Evolutionary conservation across 2,329 filamentous ascomycete genomes (phyloP), one percentile per base, ranked within the genome.

Genomic region (Ciborinia camelliae): DNA sequence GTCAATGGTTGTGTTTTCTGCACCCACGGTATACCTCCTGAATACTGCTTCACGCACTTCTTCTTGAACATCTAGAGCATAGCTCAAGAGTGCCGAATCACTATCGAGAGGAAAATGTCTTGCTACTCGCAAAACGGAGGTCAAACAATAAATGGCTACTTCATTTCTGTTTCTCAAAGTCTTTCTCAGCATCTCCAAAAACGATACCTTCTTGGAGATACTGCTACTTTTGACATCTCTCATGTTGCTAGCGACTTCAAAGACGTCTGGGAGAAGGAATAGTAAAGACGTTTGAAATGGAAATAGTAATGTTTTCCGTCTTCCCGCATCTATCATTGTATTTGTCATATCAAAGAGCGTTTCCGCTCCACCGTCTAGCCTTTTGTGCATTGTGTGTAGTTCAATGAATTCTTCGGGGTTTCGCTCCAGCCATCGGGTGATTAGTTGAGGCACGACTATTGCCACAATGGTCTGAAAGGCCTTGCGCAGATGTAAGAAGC

Each of bases 301-400:
- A 69, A 83, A 87, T 26, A 89, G 77, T 39, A 84, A 76, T 4
- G 80, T 79, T 68, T 81, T 85, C 55, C 83, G 81, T 67, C 81
- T 81, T 45, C 79, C 80, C 63, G 81, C 84, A 72, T 89, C 86
- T 43, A 81, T 80, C 35, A 87, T 81, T 3, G 84, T 84, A 68
- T 86, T 82, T 6, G 85, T 82, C 84, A 90, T 89, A 70, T 90
- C 87, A 72, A 90, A 89, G 30, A 90, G 78, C 0, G 85, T 88
- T 72, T 90, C 87, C 6, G 85, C 83, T 12, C 84, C 84, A 55
- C 83, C 85, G 69, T 89, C 86, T n/a, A 89, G 79, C 71, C 85
- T 82, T 71, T 81, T 84, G 68, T 84, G 84, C 65, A 81, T 79
- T 20, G 81, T 81, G 73, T 90, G 87, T 65, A 89, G 77, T 65